phyloP scores from a whole-genome alignment of 2,329 filamentous ascomycete genomes.

The Ophiostoma ulmi region DNA sequence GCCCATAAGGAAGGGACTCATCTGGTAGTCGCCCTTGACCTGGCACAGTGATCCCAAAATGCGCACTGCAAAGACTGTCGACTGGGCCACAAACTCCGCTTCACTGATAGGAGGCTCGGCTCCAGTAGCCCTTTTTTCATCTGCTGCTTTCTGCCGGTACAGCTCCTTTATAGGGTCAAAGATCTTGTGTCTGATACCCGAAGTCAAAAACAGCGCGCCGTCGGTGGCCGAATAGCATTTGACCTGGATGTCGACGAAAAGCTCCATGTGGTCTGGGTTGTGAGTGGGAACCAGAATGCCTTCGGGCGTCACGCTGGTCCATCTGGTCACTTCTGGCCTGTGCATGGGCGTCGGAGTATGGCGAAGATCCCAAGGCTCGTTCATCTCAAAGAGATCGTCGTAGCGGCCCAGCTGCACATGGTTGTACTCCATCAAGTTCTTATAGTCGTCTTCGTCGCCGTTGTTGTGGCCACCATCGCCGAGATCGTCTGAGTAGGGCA shows the following conservation, averaged over 20 bases:
- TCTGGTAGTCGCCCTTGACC: not conserved
- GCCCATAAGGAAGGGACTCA: not conserved
- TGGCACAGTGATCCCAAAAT: not conserved
- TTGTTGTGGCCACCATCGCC: not conserved
- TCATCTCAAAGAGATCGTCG: not conserved
- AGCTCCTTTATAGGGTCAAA: not conserved
- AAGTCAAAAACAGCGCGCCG: not conserved
- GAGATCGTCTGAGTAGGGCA: not conserved
- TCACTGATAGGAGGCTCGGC: not conserved
- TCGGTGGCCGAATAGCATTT: not conserved
- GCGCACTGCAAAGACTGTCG: slow-evolving; percentile 5
- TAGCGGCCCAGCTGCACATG: not conserved
- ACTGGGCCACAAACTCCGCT: not conserved
- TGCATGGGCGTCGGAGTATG: not conserved
- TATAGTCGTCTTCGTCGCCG: not conserved
- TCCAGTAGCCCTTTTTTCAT: too few relatives aligned
- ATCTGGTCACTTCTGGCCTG: not conserved
- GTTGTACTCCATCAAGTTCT: not conserved
- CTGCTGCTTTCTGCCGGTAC: not conserved
- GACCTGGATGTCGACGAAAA: not conserved
- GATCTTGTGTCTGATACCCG: not conserved
- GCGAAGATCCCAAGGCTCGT: too few relatives aligned
- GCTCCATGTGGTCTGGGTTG: not conserved
- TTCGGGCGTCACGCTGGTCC: slow-evolving; percentile 12
- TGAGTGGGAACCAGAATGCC: not conserved